Evolutionary conservation across 208 protist species (phyloP), one percentile per base, ranked within the genome.

Genomic region (Naegleria gruberi): DNA sequence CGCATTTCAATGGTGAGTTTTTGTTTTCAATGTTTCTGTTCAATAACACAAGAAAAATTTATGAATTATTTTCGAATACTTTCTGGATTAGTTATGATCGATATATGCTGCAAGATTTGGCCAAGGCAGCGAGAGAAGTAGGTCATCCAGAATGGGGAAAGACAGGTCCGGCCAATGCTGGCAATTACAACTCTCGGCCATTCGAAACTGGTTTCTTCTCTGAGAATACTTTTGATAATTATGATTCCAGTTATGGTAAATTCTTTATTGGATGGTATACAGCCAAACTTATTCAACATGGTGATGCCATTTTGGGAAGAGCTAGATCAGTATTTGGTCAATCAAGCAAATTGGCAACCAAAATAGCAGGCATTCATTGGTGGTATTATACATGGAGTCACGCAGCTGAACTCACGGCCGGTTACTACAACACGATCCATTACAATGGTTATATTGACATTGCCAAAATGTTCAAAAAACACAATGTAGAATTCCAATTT

Each of bases 341-440:
- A 5, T 19, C 5, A 19, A 15, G 5, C 46, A 12, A 65, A 45
- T 43, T 94, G 30, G 87, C 91, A 42, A 83, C 42, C 19, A 94
- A 94, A 82, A 89, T 94, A 40, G 30, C 89, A 47, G 93, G 93
- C 8, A 92, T 94, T 51, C 92, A 94, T 51, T 94, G 92, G 92
- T 91, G 88, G 74, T 93, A 90, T 26, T 41, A 17, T 42, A 55
- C 47, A 55, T 55, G 46, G 12, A 42, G 23, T 26, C 92, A 93
- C n/a, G 92, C 92, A 23, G 92, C 92, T 8, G 92, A 94, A 81
- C 3, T 91, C 15, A 94, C 92, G 51, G 90, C 92, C 10, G 92
- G 92, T 4, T 94, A 94, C 26, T 93, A 90, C 51, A 90, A 93
- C 44, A 92, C 90, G 15, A 43, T 57, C 46, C 37, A 84, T 15